phyloP scores from a whole-genome alignment of 2,329 filamentous ascomycete species.

The Basipetospora chlamydospora region DNA sequence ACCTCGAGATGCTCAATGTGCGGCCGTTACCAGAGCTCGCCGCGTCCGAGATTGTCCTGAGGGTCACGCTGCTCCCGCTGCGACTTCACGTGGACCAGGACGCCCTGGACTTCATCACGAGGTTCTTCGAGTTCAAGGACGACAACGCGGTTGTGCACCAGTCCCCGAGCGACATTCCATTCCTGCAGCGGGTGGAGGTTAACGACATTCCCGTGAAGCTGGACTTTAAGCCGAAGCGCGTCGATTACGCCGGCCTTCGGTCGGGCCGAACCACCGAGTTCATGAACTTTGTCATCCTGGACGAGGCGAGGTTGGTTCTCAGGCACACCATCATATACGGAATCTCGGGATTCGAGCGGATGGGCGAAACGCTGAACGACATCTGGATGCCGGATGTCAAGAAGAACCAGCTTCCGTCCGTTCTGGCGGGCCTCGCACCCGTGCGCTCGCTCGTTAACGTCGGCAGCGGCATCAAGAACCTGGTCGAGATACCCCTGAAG shows the following conservation, averaged over 20 bases:
- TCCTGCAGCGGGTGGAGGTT: slow-evolving; percentile 80
- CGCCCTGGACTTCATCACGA: slow-evolving; percentile 87
- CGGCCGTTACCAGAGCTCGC: slow-evolving; percentile 72
- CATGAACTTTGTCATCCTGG: slow-evolving; percentile 95
- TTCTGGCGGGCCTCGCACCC: slow-evolving; percentile 77
- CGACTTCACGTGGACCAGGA: slow-evolving; percentile 94
- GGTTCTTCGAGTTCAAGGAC: slow-evolving; percentile 97
- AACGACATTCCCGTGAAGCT: slow-evolving; percentile 67
- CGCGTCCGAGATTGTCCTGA: slow-evolving; percentile 78
- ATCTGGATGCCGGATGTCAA: slow-evolving; percentile 95
- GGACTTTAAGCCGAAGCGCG: slow-evolving; percentile 97
- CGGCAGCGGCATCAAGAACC: slow-evolving; percentile 69
- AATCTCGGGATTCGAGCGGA: slow-evolving; percentile 73
- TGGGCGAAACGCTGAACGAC: slow-evolving; percentile 83
- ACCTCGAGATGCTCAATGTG: slow-evolving; percentile 76
- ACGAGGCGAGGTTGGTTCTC: slow-evolving; percentile 73
- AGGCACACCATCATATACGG: slow-evolving; percentile 88
- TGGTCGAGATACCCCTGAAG: slow-evolving; percentile 76
- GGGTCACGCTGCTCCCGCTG: slow-evolving; percentile 65
- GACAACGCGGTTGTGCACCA: slow-evolving; percentile 41
- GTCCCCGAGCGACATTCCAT: slow-evolving; percentile 59
- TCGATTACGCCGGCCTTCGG: slow-evolving; percentile 83
- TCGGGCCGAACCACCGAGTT: slow-evolving; percentile 94
- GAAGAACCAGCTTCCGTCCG: slow-evolving; percentile 72
- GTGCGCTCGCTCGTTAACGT: slow-evolving; percentile 88